These are phyloP conservation scores for Cyberlindnera amylophila DNA, from an alignment of 805 yeast species.

Conservation along the genomic window DNA sequence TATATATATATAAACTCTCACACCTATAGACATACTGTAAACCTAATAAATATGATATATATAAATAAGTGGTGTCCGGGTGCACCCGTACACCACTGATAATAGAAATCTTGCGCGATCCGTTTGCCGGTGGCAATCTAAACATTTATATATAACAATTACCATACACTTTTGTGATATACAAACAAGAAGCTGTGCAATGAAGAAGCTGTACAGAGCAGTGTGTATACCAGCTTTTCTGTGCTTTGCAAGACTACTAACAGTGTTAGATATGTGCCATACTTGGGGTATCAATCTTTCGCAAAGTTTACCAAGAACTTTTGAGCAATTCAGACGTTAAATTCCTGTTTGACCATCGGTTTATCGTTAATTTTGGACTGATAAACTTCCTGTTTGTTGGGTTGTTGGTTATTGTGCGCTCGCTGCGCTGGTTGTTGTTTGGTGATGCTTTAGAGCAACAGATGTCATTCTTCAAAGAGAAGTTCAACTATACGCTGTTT, in stretches of 20 bases:
- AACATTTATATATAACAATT: too few relatives aligned
- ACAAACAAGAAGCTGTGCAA: too few relatives aligned
- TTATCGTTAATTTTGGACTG: slow-evolving; percentile 13
- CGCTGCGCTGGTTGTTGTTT: slow-evolving; percentile 12
- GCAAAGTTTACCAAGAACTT: slow-evolving; percentile 11
- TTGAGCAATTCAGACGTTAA: background rate
- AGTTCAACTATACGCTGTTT: slow-evolving; percentile 17
- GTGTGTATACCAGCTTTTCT: slow-evolving; percentile 2
- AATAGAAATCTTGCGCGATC: too few relatives aligned
- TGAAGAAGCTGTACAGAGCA: slow-evolving; percentile 10
- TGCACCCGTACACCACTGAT: too few relatives aligned
- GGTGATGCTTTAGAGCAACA: slow-evolving; percentile 9
- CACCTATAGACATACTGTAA: too few relatives aligned
- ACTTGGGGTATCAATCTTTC: slow-evolving; percentile 11
- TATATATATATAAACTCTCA: too few relatives aligned
- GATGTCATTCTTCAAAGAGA: slow-evolving; percentile 11
- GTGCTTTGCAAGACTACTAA: slow-evolving; percentile 1
- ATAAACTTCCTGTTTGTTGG: slow-evolving; percentile 9
- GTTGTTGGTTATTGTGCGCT: slow-evolving; percentile 6
- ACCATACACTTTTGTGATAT: too few relatives aligned
- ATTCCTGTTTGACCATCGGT: slow-evolving; percentile 6
- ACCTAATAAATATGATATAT: too few relatives aligned
- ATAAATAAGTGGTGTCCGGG: too few relatives aligned
- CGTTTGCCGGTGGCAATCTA: too few relatives aligned
- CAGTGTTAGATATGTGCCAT: slow-evolving; percentile 7